Conservation (phyloP, 257 asterid genomes). For the Solanum paucissectum region DNA sequence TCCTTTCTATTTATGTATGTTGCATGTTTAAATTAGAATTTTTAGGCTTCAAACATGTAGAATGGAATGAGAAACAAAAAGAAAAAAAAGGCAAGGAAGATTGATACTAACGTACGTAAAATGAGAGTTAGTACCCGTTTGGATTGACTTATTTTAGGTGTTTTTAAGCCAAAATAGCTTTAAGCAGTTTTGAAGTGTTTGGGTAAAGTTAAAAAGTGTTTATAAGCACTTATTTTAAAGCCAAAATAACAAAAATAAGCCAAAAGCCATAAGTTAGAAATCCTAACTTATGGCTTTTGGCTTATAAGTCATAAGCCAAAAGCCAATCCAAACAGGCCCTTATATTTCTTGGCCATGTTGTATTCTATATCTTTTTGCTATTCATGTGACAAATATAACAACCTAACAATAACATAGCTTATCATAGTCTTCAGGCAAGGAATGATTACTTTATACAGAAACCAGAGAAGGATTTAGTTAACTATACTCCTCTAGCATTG, state of each 20-base stretch:
- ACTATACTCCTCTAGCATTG: not conserved
- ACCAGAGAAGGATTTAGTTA: not conserved
- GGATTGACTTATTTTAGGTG: too few species aligned
- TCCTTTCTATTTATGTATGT: not conserved
- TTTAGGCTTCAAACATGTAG: not conserved
- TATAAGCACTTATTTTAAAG: too few species aligned
- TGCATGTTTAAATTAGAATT: not conserved
- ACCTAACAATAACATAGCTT: not conserved
- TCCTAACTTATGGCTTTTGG: too few species aligned
- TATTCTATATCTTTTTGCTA: not conserved
- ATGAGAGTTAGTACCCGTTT: not conserved
- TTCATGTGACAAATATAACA: not conserved
- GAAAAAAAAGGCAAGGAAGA: not conserved
- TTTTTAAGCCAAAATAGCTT: too few species aligned
- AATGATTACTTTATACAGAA: not conserved
- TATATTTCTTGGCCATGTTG: not conserved
- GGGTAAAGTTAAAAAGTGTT: too few species aligned
- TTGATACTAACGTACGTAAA: not conserved
- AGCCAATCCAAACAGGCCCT: too few species aligned
- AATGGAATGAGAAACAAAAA: not conserved
- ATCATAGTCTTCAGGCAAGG: not conserved
- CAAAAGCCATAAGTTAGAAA: too few species aligned
- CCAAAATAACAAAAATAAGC: too few species aligned
- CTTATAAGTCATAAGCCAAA: too few species aligned
- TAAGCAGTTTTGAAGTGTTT: too few species aligned